phyloP scores from a whole-genome alignment of 805 yeast species.

The Candida morakotiae region DNA sequence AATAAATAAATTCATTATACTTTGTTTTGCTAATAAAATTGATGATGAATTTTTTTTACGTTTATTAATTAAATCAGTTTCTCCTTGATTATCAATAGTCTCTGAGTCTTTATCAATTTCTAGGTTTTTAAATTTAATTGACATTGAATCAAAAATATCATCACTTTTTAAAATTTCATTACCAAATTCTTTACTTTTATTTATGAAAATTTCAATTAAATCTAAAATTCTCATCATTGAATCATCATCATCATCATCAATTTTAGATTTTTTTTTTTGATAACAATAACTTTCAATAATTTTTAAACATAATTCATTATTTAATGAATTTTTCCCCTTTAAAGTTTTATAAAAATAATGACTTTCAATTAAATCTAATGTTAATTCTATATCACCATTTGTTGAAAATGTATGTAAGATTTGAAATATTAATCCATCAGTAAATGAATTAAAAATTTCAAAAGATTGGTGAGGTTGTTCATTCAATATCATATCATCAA shows the following conservation, averaged over 20 bases:
- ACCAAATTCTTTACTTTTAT: conserved; percentile 7
- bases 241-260: conserved; percentile 17
- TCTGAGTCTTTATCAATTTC: not conserved
- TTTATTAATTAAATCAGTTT: not conserved
- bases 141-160: conserved; percentile 29
- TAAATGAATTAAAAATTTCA: conserved; percentile 15
- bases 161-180: conserved; percentile 14
- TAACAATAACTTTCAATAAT: conserved; percentile 35
- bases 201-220: conserved; percentile 25
- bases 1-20: conserved; percentile 19
- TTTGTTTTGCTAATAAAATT: conserved; percentile 21
- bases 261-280: conserved; percentile 10
- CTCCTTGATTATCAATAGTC: not conserved
- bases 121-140: conserved; percentile 22
- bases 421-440: conserved; percentile 19
- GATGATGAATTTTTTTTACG: too few species aligned
- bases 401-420: conserved; percentile 28
- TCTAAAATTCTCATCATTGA: conserved; percentile 25
- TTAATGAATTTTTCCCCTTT: conserved; percentile 29
- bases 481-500: conserved; percentile 22
- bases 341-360: conserved; percentile 28
- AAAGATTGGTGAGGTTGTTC: not conserved
- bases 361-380: conserved; percentile 31
- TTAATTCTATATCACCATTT: conserved; percentile 35
- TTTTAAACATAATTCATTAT: conserved; percentile 27